Conservation (phyloP, 176 grass and related monocot species). For the Eragrostis curvula region DNA sequence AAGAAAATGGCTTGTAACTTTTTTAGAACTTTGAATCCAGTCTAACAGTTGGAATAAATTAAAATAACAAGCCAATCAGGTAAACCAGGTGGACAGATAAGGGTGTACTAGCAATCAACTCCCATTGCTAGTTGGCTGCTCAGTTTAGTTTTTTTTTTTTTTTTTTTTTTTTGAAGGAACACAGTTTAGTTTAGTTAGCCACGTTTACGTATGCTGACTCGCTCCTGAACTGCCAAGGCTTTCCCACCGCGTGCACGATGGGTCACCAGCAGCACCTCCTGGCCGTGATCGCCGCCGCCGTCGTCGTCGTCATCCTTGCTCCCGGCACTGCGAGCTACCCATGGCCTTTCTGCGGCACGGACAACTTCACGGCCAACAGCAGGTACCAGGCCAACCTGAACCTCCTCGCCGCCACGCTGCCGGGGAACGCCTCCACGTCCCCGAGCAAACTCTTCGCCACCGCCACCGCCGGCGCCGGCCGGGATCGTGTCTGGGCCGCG, state of each 20-base stretch:
- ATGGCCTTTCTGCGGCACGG: conserved; percentile 27
- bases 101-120: too few relatives aligned
- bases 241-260: background rate
- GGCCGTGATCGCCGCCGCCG: background rate
- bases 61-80: background rate
- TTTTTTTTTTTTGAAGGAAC: too few relatives aligned
- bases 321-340: background rate
- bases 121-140: too few relatives aligned
- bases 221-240: background rate
- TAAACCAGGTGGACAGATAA: background rate
- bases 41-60: background rate
- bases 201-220: background rate
- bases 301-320: conserved; percentile 7
- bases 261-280: background rate
- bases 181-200: background rate
- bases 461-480: background rate
- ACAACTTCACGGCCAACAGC: conserved; percentile 46
- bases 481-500: conserved; percentile 24
- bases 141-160: too few relatives aligned
- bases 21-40: background rate
- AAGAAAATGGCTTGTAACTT: too few relatives aligned
- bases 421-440: conserved; percentile 18
- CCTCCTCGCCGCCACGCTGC: conserved; percentile 21
- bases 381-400: conserved; percentile 54
- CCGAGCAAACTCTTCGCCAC: conserved; percentile 33